A percentile compares a stretch with the other conserved stretches of the same genome.
phyloP scores from a whole-genome alignment of 768 basidiomycete species.

The Botryobasidium botryosum region DNA sequence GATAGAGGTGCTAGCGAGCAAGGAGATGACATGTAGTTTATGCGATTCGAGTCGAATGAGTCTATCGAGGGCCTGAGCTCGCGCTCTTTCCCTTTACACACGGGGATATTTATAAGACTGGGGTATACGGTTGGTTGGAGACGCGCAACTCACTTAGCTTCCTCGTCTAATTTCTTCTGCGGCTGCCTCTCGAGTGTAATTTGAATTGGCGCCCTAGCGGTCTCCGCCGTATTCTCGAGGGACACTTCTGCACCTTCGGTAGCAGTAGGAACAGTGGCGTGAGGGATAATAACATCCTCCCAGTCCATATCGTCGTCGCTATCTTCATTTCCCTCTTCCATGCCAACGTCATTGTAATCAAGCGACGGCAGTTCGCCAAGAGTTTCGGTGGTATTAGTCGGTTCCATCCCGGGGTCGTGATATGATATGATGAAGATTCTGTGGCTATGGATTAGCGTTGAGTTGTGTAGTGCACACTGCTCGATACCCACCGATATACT shows the following conservation, averaged over 20 bases:
- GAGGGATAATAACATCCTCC: slow-evolving; percentile 58
- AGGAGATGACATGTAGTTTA: slow-evolving; percentile 73
- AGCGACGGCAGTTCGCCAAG: too few relatives aligned
- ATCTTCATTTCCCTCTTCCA: too few relatives aligned
- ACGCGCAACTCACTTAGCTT: slow-evolving; percentile 5
- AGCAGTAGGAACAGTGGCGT: slow-evolving; percentile 7
- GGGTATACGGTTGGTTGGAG: too few relatives aligned
- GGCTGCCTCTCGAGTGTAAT: slow-evolving; percentile 43
- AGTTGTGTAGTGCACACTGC: too few relatives aligned
- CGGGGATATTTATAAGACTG: too few relatives aligned
- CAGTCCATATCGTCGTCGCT: slow-evolving; percentile 48
- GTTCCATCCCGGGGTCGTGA: too few relatives aligned
- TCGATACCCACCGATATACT: too few relatives aligned
- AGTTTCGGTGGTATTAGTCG: too few relatives aligned
- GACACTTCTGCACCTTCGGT: not conserved
- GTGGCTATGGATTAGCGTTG: too few relatives aligned
- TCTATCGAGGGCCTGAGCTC: slow-evolving; percentile 45
- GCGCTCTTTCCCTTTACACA: slow-evolving; percentile 16
- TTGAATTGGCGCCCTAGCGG: slow-evolving; percentile 30
- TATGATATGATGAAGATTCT: too few relatives aligned
- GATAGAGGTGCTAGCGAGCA: slow-evolving; percentile 53
- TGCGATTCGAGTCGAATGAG: slow-evolving; percentile 63
- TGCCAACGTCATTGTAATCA: too few relatives aligned
- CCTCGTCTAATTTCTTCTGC: slow-evolving; percentile 17
- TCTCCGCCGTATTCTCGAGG: not conserved